Percentiles rank a stretch among this genome's conserved stretches.
Evolutionary conservation across 306 rosid species (phyloP).

Genomic region (Vigna radiata): DNA sequence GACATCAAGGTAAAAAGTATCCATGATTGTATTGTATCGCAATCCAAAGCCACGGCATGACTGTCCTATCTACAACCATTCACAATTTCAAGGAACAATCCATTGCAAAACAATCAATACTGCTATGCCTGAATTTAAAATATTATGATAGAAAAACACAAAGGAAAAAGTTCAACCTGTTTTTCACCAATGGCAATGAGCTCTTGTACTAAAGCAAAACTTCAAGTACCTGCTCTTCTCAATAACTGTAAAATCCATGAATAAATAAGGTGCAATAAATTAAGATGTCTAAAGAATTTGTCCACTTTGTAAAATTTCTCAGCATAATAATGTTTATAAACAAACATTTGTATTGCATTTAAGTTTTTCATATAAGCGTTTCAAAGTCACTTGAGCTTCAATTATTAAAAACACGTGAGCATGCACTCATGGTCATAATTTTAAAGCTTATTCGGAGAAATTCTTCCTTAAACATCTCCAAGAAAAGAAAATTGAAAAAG

Average conservation of each 20-base stretch:
- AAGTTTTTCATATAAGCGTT: neutral
- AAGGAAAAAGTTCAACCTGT: neutral
- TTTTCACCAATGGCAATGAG: neutral
- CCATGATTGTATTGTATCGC: neutral
- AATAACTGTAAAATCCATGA: neutral
- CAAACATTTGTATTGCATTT: neutral
- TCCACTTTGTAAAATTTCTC: neutral
- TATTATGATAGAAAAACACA: neutral
- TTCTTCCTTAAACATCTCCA: no score
- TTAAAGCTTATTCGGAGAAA: neutral
- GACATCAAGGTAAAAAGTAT: neutral
- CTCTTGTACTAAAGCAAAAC: neutral
- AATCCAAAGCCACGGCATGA: neutral
- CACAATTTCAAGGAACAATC: constrained; percentile 18
- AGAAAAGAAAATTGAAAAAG: no score
- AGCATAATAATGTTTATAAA: neutral
- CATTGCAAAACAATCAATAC: neutral
- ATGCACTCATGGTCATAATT: neutral
- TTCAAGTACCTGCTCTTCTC: neutral
- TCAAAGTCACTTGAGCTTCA: neutral
- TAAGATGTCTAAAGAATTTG: neutral
- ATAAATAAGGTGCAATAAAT: neutral
- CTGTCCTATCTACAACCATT: neutral
- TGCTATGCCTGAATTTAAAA: constrained; percentile 5
- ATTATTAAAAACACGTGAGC: neutral